These are phyloP conservation scores for Gracilaria gracilis DNA, from an alignment of 23 red algal genomes.

Conservation along the genomic window DNA sequence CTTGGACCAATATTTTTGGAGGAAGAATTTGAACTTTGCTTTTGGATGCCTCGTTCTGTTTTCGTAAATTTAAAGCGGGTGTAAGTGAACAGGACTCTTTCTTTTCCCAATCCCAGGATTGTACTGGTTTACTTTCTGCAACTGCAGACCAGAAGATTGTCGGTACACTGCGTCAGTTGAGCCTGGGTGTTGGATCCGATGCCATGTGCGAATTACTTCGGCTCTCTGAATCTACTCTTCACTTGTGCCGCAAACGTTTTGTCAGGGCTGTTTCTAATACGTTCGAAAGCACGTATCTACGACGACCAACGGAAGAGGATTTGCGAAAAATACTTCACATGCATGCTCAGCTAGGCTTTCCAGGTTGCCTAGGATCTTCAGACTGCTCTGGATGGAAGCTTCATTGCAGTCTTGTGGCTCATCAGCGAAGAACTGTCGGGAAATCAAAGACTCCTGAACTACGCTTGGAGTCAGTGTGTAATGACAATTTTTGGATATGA, in stretches of 20 bases:
- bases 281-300: constrained; percentile 3
- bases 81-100: no score
- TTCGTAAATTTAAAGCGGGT: no score
- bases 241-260: background rate
- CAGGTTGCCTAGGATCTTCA: constrained; percentile 24
- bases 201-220: background rate
- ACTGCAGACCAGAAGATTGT: no score
- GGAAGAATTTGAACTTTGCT: no score
- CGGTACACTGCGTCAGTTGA: no score
- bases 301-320: constrained; percentile 3
- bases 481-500: constrained; percentile 52
- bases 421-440: constrained; percentile 14
- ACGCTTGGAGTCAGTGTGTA: constrained; percentile 9
- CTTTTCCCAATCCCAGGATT: no score
- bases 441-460: background rate
- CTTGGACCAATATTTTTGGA: no score
- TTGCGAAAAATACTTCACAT: background rate
- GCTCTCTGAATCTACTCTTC: background rate
- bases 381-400: constrained; percentile 45
- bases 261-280: background rate
- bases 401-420: background rate
- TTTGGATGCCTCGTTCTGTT: no score
- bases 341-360: constrained; percentile 13
- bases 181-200: no score
- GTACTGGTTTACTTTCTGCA: no score